phyloP scores from a whole-genome alignment of 1,139 yeast genomes.

The Waltiozyma sp. region DNA sequence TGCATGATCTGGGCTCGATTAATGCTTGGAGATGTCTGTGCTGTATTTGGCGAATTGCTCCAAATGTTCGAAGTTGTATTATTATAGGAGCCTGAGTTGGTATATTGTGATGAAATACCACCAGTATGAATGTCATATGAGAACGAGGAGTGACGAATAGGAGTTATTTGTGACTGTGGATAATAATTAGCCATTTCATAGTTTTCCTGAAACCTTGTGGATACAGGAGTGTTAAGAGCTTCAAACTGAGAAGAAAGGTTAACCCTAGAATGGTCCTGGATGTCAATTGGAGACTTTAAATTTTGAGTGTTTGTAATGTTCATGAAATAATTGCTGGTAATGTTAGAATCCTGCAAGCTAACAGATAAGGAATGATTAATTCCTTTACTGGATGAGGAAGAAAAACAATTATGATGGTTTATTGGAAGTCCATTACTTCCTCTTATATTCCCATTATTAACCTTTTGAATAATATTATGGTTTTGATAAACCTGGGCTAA shows the following conservation, averaged over 20 bases:
- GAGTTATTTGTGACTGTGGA: background rate
- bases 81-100: background rate
- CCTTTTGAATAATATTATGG: slow-evolving; percentile 4
- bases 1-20: slow-evolving; percentile 6
- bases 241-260: background rate
- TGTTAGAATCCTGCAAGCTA: background rate
- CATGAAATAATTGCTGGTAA: background rate
- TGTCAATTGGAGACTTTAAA: background rate
- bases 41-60: slow-evolving; percentile 6
- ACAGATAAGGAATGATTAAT: background rate
- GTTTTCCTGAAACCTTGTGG: background rate
- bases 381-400: background rate
- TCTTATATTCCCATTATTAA: background rate
- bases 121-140: background rate
- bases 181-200: background rate
- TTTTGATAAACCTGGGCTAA: slow-evolving; percentile 17
- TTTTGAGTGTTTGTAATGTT: background rate
- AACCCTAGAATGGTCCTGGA: background rate
- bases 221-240: background rate
- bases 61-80: background rate
- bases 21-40: slow-evolving; percentile 13
- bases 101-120: background rate
- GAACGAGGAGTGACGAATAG: background rate
- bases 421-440: background rate
- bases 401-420: no score